Conservation (phyloP, 2,329 filamentous ascomycete genomes). For the Fusarium drepaniforme region DNA sequence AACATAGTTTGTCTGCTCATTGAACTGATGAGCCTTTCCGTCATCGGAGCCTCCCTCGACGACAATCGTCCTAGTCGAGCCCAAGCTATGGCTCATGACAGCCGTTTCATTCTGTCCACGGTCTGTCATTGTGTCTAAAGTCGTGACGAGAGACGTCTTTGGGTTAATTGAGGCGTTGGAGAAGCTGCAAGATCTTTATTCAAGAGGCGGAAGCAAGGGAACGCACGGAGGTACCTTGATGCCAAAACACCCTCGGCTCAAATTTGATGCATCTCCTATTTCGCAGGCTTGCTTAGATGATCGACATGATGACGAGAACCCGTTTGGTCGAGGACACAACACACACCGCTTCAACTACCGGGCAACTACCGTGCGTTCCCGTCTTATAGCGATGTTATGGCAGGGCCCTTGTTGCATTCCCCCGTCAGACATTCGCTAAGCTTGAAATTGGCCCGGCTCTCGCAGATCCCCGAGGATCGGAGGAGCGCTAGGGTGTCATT, state of each 20-base stretch:
- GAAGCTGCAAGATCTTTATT: conserved; percentile 12
- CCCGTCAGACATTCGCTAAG: not conserved
- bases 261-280: not conserved
- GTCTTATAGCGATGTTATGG: not conserved
- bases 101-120: not conserved
- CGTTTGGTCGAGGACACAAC: conserved; percentile 11
- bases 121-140: not conserved
- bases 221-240: not conserved
- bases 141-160: not conserved
- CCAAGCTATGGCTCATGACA: conserved; percentile 15
- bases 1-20: conserved; percentile 69
- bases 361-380: conserved; percentile 6
- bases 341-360: conserved; percentile 14
- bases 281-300: conserved; percentile 1
- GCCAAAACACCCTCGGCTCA: not conserved
- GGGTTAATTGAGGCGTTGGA: not conserved
- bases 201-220: not conserved
- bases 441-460: not conserved
- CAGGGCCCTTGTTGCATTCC: not conserved
- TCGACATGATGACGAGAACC: conserved; percentile 26
- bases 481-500: not conserved
- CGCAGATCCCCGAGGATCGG: not conserved
- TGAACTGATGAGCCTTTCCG: conserved; percentile 54
- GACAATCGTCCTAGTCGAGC: conserved; percentile 8
- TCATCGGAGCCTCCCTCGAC: conserved; percentile 29